Base-by-base conservation (phyloP, 2,329 filamentous ascomycete species). In the Sphaerulina musiva region DNA sequence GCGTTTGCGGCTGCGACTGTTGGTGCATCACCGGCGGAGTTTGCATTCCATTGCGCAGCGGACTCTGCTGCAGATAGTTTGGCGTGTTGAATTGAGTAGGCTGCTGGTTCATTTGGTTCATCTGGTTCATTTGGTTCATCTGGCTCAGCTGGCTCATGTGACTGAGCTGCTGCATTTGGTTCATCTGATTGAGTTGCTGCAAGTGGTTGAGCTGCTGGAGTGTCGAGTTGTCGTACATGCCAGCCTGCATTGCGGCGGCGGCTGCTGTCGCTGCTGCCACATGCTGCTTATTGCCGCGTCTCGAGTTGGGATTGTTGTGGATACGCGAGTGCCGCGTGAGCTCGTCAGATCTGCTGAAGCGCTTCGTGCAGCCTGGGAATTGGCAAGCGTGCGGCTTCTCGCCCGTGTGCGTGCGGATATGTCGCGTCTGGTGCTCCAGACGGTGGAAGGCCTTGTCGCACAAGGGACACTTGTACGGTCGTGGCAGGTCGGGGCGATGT, bases 371-470 rank as follows among this genome's bases (percentile, higher is more conserved):
- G 65, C 91, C 90, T 3, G 89, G 90, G 68, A 92, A 96, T 71
- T 89, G 85, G 81, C 92, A 98, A 59, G 88, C 91, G 68, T 97
- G 93, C 46, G 92, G 92, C 80, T 97, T 98, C 78, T 98, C 92
- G 66, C 92, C 93, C 0, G 92, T 98, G 74, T 98, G 92, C 6
- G 93, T 97, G 66, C 92, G 85, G 69, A 97, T 97, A 74, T 98
- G 92, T 66, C 84, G 74, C 56, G 82, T 86, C 79, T 96, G 92
- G 72, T 97, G 92, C 77, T 97, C 92, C 41, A 98, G 80, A 59
- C 93, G 89, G 78, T 97, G 93, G 76, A 98, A 98, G 57, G 93
- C 92, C 80, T 96, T 95, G 68, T 96, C 92, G 78, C 93, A 98
- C 59, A 98, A 82, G 57, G 92, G 91, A 73, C 92, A 98, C 78